phyloP scores from a whole-genome alignment of 2,329 filamentous ascomycete genomes.

The Aspergillus fumigatus region DNA sequence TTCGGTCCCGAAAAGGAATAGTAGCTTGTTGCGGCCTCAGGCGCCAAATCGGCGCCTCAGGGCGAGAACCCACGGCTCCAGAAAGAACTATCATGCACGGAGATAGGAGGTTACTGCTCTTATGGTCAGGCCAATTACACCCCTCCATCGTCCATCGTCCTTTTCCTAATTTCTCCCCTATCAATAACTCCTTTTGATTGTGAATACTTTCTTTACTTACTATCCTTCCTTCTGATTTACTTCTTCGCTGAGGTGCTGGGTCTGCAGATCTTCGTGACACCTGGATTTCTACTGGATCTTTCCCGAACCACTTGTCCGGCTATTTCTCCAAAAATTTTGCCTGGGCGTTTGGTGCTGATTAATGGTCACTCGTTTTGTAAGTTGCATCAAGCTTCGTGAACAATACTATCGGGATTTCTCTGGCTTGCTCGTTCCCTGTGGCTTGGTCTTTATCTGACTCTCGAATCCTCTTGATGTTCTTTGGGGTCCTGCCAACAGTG shows the following conservation, averaged over 20 bases:
- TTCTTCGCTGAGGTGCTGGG: not conserved
- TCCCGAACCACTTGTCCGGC: not conserved
- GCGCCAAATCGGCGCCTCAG: not conserved
- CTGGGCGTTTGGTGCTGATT: not conserved
- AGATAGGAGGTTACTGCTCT: not conserved
- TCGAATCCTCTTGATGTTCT: not conserved
- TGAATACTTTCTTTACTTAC: not conserved
- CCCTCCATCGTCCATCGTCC: not conserved
- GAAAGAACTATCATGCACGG: not conserved
- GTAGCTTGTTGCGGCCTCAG: not conserved
- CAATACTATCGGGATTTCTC: not conserved
- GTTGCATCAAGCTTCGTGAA: not conserved
- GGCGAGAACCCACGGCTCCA: not conserved
- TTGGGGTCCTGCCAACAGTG: not conserved
- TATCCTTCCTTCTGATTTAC: not conserved
- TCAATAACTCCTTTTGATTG: not conserved
- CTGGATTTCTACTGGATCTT: not conserved
- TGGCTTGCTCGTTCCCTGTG: not conserved
- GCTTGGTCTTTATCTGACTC: not conserved
- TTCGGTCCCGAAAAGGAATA: not conserved
- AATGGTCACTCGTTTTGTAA: not conserved
- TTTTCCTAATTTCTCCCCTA: not conserved
- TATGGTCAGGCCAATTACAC: not conserved
- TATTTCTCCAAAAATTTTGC: not conserved
- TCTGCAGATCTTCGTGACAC: not conserved